Evolutionary conservation across 2,329 filamentous ascomycete genomes (phyloP).

Genomic region (Fusarium xylarioides): DNA sequence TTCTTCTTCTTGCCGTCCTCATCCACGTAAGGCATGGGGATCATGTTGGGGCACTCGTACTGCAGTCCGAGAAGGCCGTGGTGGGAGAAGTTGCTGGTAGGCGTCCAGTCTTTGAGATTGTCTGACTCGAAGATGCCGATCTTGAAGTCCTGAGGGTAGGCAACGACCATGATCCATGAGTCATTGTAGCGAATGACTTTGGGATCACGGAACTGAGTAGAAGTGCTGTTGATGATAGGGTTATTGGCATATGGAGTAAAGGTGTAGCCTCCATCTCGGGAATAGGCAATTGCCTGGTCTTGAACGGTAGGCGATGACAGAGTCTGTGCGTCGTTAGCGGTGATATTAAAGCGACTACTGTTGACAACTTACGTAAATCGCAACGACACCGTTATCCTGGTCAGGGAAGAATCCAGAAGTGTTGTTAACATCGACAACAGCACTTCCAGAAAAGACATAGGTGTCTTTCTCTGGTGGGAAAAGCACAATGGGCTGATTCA

Average conservation of each 20-base stretch:
- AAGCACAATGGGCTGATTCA: slow-evolving; percentile 70
- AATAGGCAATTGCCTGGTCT: slow-evolving; percentile 70
- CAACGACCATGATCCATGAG: slow-evolving; percentile 66
- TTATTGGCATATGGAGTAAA: slow-evolving; percentile 69
- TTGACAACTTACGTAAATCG: slow-evolving; percentile 48
- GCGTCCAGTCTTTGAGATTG: slow-evolving; percentile 66
- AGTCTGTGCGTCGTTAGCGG: slow-evolving; percentile 19
- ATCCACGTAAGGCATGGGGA: slow-evolving; percentile 59
- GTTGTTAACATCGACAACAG: slow-evolving; percentile 69
- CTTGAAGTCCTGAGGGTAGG: slow-evolving; percentile 61
- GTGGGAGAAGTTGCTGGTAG: slow-evolving; percentile 62
- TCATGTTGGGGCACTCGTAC: slow-evolving; percentile 72
- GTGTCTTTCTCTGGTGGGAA: slow-evolving; percentile 56
- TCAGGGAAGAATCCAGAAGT: slow-evolving; percentile 72
- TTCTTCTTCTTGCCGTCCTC: slow-evolving; percentile 44
- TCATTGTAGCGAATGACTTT: slow-evolving; percentile 68
- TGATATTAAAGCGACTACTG: accelerated
- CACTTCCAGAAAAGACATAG: slow-evolving; percentile 63
- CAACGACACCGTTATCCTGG: slow-evolving; percentile 69
- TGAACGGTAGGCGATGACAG: slow-evolving; percentile 46
- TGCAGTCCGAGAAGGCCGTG: slow-evolving; percentile 62
- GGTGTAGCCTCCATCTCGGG: slow-evolving; percentile 67
- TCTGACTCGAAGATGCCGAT: slow-evolving; percentile 70
- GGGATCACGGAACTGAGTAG: slow-evolving; percentile 70
- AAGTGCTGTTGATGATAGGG: slow-evolving; percentile 65